A percentile compares a stretch with the other conserved stretches of the same genome.
Evolutionary conservation across 345 rosid species (phyloP).

Genomic region (Lepidium africanum): DNA sequence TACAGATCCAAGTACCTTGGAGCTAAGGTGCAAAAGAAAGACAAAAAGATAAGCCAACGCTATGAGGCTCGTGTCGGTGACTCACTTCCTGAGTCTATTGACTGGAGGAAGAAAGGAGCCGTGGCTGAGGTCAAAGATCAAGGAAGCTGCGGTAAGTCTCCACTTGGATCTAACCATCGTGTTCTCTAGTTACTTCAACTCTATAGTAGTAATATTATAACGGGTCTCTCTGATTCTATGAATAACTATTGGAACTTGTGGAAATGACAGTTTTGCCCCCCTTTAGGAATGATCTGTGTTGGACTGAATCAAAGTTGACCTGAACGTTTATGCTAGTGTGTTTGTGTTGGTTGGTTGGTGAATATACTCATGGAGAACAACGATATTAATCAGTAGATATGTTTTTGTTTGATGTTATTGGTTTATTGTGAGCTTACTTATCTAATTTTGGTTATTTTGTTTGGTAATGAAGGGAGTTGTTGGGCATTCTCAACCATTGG

Average conservation of each 20-base stretch:
- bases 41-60: constrained; percentile 33
- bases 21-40: constrained; percentile 30
- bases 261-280: neutral
- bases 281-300: neutral
- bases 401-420: neutral
- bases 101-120: constrained; percentile 84
- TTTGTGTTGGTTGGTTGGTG: neutral
- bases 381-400: neutral
- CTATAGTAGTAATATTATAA: neutral
- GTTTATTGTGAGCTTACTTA: neutral
- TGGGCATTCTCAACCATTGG: constrained; percentile 90
- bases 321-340: too few relatives aligned
- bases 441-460: neutral
- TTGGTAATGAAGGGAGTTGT: constrained; percentile 55
- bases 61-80: constrained; percentile 59
- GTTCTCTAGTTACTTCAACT: neutral
- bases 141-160: constrained; percentile 64
- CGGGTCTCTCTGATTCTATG: neutral
- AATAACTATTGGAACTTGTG: neutral
- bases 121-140: constrained; percentile 77
- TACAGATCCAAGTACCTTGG: constrained; percentile 71
- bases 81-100: constrained; percentile 50
- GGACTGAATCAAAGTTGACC: too few relatives aligned
- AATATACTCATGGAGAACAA: neutral
- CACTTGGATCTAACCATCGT: neutral